Percentiles rank a stretch among this genome's conserved stretches.
Conservation (phyloP, 2,329 filamentous ascomycete genomes). For the Amauroascus verrucosus region DNA sequence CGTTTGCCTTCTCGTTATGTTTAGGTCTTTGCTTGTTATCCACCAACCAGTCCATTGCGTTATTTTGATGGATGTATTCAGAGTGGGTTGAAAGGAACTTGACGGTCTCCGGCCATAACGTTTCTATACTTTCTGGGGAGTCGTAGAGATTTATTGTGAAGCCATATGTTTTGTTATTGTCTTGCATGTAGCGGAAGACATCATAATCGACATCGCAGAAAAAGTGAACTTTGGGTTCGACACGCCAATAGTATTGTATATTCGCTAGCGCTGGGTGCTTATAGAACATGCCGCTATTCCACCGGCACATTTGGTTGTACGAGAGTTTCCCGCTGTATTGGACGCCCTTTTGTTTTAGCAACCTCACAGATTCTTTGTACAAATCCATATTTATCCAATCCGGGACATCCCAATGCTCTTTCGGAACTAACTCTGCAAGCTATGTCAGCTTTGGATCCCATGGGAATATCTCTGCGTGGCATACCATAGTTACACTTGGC, state of each 20-base stretch:
- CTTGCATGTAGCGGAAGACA: constrained; percentile 94
- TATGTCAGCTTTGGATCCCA: constrained; percentile 20
- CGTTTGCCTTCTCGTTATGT: constrained; percentile 70
- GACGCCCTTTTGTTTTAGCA: constrained; percentile 72
- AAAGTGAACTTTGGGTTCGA: constrained; percentile 97
- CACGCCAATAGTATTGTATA: constrained; percentile 91
- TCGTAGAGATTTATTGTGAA: constrained; percentile 98
- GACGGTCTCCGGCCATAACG: constrained; percentile 87
- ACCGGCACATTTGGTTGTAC: constrained; percentile 98
- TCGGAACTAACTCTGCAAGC: constrained; percentile 66
- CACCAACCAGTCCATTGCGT: constrained; percentile 76
- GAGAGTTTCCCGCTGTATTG: constrained; percentile 83
- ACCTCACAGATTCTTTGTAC: constrained; percentile 70
- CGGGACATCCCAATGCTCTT: constrained; percentile 87
- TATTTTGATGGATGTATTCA: constrained; percentile 69
- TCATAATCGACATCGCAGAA: constrained; percentile 99
- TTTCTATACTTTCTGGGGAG: constrained; percentile 71
- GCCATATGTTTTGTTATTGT: constrained; percentile 97
- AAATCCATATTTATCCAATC: constrained; percentile 86
- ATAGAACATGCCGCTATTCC: constrained; percentile 98
- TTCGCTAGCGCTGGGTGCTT: constrained; percentile 79
- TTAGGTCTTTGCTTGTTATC: constrained; percentile 67
- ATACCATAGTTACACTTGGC: constrained; percentile 77
- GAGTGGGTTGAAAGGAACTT: constrained; percentile 83
- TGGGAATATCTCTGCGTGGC: constrained; percentile 14